Evolutionary conservation across 2,329 filamentous ascomycete genomes (phyloP), one percentile per base, ranked within the genome.

Genomic region (Fusarium ramigenum): DNA sequence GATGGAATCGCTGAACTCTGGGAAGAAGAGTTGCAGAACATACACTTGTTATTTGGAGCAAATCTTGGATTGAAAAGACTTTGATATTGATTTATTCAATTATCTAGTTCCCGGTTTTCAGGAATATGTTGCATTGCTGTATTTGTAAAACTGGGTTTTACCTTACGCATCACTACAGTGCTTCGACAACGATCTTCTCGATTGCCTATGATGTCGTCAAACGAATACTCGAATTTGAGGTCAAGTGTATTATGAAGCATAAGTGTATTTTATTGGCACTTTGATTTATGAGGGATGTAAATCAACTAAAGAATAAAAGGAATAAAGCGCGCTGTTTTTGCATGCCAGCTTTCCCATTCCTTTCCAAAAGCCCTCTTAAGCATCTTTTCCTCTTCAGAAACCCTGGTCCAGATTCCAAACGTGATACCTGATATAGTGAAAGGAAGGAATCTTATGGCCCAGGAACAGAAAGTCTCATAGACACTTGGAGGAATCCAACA

Each of bases 311-410:
- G 2, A 10, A 71, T 2, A 34, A 54, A 74, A 7, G 88, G 87
- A 36, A 89, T 78, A 50, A 88, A 87, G 36, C 86, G 81, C 47
- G 83, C 83, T 9, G 87, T 89, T 60, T 60, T 78, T 7, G 69
- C 66, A 79, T 88, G 83, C 84, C 87, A 88, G 10, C 72, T 71
- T 66, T 85, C 83, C 87, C 87, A 89, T 54, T 85, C 79, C 16
- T 74, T 69, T 1, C 85, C 85, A 79, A 89, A 89, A 21, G 80
- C 77, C 9, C 74, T 79, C 56, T 74, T 80, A 68, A 89, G 66
- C 87, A 90, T 87, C 2, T 53, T 64, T 73, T 90, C 87, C 73
- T 88, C 87, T 66, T 89, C 83, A 37, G 60, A 74, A 2, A 89
- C 83, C 30, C 87, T 78, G 9, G 70, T 78, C 77, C 75, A 79